Evolutionary conservation across 768 basidiomycete species (phyloP), one percentile per base, ranked within the genome.

Genomic region (Tulasnella sp.): DNA sequence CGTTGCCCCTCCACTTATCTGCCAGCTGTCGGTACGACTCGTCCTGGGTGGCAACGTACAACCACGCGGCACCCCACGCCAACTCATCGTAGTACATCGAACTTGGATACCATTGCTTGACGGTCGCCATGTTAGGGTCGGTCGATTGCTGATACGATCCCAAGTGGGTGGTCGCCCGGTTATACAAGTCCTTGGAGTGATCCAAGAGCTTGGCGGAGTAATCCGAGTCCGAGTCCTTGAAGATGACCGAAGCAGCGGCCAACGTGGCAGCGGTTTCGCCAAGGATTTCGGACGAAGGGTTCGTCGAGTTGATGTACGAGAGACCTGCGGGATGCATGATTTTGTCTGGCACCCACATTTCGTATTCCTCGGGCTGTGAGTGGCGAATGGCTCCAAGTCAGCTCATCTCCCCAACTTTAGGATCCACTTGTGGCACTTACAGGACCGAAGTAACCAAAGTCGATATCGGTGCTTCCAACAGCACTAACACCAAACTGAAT

Each of bases 391-490:
- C 68, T 15, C 39, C 4, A 38, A 36, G 69, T 38, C 36, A 70
- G 69, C 37, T 17, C 29, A 15, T 36, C 15, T 25, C 72, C 25
- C 31, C 12, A 11, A 8, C 5, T 9, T 25, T 5, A 64, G 31
- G 1, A 14, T 7, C 19, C 22, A 3, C 22, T 3, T 4, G n/a
- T n/a, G 9, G 12, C 49, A 70, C 72, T 6, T 14, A 73, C 72
- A 52, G 72, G 72, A 58, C 72, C 72, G 42, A 73, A 73, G 36
- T 73, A 73, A n/a, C 72, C 72, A 37, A 73, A 73, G 72, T 73
- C 72, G 52, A 73, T 73, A 58, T 73, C 72, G 36, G 52, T 58
- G n/a, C 11, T 37, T 36, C 49, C 49, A 36, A 73, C 31, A 8
- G 72, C 72, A 37, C 72, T 73, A 42, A 73, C 72, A 45, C 72